phyloP scores from a whole-genome alignment of 2,329 filamentous ascomycete genomes.

The Colletotrichum liriopes region DNA sequence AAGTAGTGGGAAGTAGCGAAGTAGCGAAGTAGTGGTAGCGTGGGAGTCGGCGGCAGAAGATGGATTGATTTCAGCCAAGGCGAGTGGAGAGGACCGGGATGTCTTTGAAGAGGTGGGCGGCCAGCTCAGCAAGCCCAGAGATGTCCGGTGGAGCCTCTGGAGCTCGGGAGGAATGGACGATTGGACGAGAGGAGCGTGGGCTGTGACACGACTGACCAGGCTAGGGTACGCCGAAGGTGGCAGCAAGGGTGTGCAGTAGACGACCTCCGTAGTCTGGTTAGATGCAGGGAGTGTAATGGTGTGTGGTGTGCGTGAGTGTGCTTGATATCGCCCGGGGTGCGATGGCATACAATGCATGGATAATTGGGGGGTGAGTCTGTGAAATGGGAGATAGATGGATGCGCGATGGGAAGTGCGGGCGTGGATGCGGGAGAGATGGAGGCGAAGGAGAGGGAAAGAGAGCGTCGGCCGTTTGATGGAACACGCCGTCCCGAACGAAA shows the following conservation, averaged over 20 bases:
- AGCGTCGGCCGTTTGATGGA: slow-evolving; percentile 38
- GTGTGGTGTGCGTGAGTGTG: slow-evolving; percentile 28
- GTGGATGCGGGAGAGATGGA: background rate
- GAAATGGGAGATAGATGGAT: slow-evolving; percentile 9
- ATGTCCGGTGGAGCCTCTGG: slow-evolving; percentile 42
- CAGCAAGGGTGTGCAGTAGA: slow-evolving; percentile 41
- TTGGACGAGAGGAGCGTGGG: slow-evolving; percentile 51
- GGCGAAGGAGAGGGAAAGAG: background rate
- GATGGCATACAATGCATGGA: slow-evolving; percentile 25
- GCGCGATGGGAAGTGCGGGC: slow-evolving; percentile 9
- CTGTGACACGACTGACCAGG: slow-evolving; percentile 50
- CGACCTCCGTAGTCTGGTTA: slow-evolving; percentile 15
- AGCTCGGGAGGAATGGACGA: slow-evolving; percentile 47
- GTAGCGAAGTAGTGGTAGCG: slow-evolving; percentile 22
- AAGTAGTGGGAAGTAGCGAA: slow-evolving; percentile 12
- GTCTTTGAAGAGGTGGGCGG: slow-evolving; percentile 39
- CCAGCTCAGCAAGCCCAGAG: slow-evolving; percentile 44
- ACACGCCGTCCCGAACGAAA: slow-evolving; percentile 33
- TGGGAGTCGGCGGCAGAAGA: slow-evolving; percentile 40
- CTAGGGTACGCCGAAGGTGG: slow-evolving; percentile 43
- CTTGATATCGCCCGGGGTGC: slow-evolving; percentile 40
- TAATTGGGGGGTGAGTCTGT: slow-evolving; percentile 3
- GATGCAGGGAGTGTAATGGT: slow-evolving; percentile 40
- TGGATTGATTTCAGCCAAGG: slow-evolving; percentile 38
- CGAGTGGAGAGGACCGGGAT: slow-evolving; percentile 39